phyloP scores from a whole-genome alignment of 2,329 filamentous ascomycete genomes.

The Grosmannia serpens region DNA sequence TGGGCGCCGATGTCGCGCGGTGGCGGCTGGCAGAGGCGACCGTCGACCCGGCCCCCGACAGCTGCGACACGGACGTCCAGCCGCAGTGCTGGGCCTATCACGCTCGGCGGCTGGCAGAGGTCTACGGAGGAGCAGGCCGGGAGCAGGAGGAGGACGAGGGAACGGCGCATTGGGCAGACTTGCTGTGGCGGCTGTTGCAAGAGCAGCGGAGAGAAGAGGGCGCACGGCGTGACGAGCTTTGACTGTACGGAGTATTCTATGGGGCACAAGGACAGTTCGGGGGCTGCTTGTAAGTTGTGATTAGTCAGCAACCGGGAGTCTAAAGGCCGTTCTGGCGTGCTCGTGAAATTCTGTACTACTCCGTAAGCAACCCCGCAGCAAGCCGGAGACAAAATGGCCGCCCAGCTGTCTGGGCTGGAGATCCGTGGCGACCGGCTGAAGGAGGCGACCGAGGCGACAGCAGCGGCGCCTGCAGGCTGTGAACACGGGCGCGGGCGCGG shows the following conservation, averaged over 20 bases:
- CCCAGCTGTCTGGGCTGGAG: background rate
- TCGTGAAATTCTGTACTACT: too few relatives aligned
- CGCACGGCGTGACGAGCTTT: conserved; percentile 4
- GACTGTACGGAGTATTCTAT: background rate
- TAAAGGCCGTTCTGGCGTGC: too few relatives aligned
- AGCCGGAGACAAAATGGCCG: background rate
- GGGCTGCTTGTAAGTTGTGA: background rate
- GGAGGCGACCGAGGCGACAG: background rate
- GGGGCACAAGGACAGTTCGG: too few relatives aligned
- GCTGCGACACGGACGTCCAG: conserved; percentile 11
- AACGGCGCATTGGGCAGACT: conserved; percentile 8
- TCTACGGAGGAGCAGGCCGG: conserved; percentile 18
- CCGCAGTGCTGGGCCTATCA: conserved; percentile 46
- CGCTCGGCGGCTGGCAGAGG: conserved; percentile 26
- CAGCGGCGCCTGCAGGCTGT: too few relatives aligned
- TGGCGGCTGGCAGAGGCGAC: conserved; percentile 32
- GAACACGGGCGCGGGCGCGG: conserved; percentile 21
- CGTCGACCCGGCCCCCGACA: conserved; percentile 12
- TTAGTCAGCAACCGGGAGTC: background rate
- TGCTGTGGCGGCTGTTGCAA: conserved; percentile 9
- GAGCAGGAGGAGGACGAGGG: background rate
- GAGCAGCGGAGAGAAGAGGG: conserved; percentile 5
- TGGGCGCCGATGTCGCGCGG: conserved; percentile 45
- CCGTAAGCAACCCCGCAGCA: too few relatives aligned
- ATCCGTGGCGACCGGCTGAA: conserved; percentile 11